phyloP scores from a whole-genome alignment of 148 eudicot genomes.

The Cornus kousa region DNA sequence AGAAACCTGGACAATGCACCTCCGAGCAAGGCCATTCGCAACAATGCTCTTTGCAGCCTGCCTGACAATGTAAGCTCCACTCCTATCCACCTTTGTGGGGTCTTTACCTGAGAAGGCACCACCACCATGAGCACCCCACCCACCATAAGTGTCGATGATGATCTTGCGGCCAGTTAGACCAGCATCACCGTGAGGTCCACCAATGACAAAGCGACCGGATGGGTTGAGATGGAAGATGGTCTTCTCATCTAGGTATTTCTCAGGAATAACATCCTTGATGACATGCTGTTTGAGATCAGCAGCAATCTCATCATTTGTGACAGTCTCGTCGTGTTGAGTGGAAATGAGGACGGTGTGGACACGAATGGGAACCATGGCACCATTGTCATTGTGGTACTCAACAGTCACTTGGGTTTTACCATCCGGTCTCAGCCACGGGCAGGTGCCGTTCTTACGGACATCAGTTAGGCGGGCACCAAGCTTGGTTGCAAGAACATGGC shows the following conservation, averaged over 20 bases:
- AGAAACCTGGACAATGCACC: slow-evolving; percentile 15
- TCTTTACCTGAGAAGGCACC: slow-evolving; percentile 8
- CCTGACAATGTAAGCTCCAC: slow-evolving; percentile 6
- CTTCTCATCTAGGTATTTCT: slow-evolving; percentile 4
- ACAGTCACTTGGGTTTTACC: slow-evolving; percentile 7
- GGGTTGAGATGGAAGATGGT: slow-evolving; percentile 8
- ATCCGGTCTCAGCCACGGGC: slow-evolving; percentile 5
- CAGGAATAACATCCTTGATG: slow-evolving; percentile 1
- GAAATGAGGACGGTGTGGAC: slow-evolving; percentile 8
- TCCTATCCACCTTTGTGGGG: slow-evolving; percentile 6
- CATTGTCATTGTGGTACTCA: background rate
- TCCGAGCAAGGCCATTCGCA: background rate
- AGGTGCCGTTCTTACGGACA: slow-evolving; percentile 5
- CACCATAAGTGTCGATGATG: slow-evolving; percentile 4
- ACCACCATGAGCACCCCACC: slow-evolving; percentile 9
- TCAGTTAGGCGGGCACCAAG: slow-evolving; percentile 6
- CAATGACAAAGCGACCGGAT: slow-evolving; percentile 1
- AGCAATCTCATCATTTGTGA: slow-evolving; percentile 5
- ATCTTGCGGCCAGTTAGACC: slow-evolving; percentile 7
- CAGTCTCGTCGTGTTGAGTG: slow-evolving; percentile 6
- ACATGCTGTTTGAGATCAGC: slow-evolving; percentile 5
- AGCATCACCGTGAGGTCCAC: slow-evolving; percentile 8
- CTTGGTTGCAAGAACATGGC: slow-evolving; percentile 7
- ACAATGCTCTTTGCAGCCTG: slow-evolving; percentile 11
- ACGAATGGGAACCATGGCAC: slow-evolving; percentile 1